Percentiles rank a stretch among this genome's conserved stretches.
phyloP scores from a whole-genome alignment of 2,329 filamentous ascomycete species.

The Ciborinia camelliae region DNA sequence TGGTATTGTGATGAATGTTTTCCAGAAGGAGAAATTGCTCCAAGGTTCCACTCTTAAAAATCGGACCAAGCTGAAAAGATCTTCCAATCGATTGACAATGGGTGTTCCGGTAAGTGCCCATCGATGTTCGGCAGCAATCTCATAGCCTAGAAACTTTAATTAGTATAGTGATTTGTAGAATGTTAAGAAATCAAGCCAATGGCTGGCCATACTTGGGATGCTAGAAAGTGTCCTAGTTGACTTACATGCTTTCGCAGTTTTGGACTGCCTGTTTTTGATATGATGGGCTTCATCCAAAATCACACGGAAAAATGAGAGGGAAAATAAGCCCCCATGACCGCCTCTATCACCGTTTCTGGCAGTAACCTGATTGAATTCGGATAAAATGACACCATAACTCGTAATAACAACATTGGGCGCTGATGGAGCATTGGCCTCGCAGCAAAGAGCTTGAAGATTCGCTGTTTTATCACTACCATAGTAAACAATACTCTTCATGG shows the following conservation, averaged over 20 bases:
- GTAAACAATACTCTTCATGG: slow-evolving; percentile 82
- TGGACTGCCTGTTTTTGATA: slow-evolving; percentile 87
- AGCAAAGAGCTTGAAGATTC: slow-evolving; percentile 77
- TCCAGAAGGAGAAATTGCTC: slow-evolving; percentile 99
- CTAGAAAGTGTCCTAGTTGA: neutral
- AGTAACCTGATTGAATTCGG: slow-evolving; percentile 77
- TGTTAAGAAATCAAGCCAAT: neutral
- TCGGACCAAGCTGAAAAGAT: slow-evolving; percentile 87
- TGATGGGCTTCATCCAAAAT: slow-evolving; percentile 94
- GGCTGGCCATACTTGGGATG: neutral
- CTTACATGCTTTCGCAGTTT: slow-evolving; percentile 83
- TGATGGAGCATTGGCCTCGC: slow-evolving; percentile 64
- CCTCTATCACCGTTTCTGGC: slow-evolving; percentile 63
- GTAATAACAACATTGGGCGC: slow-evolving; percentile 92
- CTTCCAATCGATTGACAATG: slow-evolving; percentile 93
- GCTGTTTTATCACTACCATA: slow-evolving; percentile 82
- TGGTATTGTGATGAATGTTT: slow-evolving; percentile 95
- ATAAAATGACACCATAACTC: slow-evolving; percentile 87
- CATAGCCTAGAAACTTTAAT: slow-evolving; percentile 50
- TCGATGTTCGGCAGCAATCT: slow-evolving; percentile 77
- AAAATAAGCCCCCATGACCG: slow-evolving; percentile 74
- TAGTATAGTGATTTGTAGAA: neutral
- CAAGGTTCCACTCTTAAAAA: slow-evolving; percentile 95
- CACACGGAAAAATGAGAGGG: slow-evolving; percentile 87
- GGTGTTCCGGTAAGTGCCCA: slow-evolving; percentile 95